Evolutionary conservation across 345 rosid species (phyloP).

Genomic region (Populus euphratica): DNA sequence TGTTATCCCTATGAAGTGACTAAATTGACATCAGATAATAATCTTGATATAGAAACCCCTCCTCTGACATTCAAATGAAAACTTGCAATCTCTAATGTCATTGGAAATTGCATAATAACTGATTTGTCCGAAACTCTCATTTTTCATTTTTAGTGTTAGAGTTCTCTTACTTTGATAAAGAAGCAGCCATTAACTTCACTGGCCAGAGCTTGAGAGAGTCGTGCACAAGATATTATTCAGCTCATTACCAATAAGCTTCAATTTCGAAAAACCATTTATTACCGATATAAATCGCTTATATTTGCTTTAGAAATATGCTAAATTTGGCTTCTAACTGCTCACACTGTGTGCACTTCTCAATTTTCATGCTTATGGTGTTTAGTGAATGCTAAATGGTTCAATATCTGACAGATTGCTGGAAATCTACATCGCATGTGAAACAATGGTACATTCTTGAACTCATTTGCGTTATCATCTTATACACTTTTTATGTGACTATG

Average conservation of each 20-base stretch:
- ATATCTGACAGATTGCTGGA: conserved; percentile 79
- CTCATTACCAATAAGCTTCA: neutral
- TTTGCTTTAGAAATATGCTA: neutral
- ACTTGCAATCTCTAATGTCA: neutral
- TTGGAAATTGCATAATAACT: neutral
- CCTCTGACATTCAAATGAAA: neutral
- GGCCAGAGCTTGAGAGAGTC: neutral
- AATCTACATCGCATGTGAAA: conserved; percentile 61
- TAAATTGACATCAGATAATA: neutral
- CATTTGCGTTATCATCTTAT: neutral
- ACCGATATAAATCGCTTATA: neutral
- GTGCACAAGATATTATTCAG: neutral
- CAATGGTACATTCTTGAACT: conserved; percentile 52
- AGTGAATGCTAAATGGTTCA: conserved; percentile 12
- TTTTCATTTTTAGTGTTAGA: neutral
- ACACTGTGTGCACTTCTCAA: neutral
- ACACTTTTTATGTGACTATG: neutral
- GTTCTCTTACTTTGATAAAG: neutral
- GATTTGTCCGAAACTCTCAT: neutral
- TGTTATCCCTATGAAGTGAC: neutral
- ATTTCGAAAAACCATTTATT: neutral
- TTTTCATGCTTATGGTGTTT: conserved; percentile 9
- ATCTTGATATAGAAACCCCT: neutral
- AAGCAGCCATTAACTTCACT: neutral
- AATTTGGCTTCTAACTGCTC: neutral